These are phyloP conservation scores for Jacaranda copaia DNA, from an alignment of 257 asterid species.

Conservation along the genomic window DNA sequence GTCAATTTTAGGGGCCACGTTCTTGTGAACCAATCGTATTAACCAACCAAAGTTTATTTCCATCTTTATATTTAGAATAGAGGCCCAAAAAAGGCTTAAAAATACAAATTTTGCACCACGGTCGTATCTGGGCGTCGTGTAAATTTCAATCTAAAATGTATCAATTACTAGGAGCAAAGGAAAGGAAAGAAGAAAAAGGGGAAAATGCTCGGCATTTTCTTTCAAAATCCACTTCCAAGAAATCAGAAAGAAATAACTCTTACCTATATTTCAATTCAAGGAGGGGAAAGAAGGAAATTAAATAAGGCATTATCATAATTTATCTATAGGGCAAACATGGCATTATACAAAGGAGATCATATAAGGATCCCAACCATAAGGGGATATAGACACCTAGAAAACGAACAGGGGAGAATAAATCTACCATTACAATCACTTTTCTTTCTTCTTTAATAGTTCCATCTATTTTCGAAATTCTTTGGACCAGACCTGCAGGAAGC, in stretches of 20 bases:
- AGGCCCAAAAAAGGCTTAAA: too few relatives aligned
- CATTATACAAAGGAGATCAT: slow-evolving; percentile 56
- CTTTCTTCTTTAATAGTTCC: slow-evolving; percentile 29
- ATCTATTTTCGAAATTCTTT: slow-evolving; percentile 23
- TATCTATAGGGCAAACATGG: slow-evolving; percentile 50
- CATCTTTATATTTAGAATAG: too few relatives aligned
- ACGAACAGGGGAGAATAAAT: slow-evolving; percentile 39
- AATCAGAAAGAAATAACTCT: background rate
- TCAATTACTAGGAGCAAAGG: background rate
- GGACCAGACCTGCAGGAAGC: slow-evolving; percentile 43
- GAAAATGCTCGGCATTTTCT: background rate
- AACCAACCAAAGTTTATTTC: too few relatives aligned
- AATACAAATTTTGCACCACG: too few relatives aligned
- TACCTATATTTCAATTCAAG: slow-evolving; percentile 43
- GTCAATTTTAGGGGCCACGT: too few relatives aligned
- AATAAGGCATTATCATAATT: slow-evolving; percentile 39
- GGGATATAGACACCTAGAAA: slow-evolving; percentile 39
- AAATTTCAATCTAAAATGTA: background rate
- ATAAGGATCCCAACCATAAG: slow-evolving; percentile 34
- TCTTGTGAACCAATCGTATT: too few relatives aligned
- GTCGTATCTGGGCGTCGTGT: too few relatives aligned
- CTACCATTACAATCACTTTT: slow-evolving; percentile 55
- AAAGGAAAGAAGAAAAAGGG: background rate
- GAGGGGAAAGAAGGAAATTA: background rate
- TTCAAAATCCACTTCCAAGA: slow-evolving; percentile 17